Percentiles rank a stretch among this genome's conserved stretches.
phyloP scores from a whole-genome alignment of 2,329 filamentous ascomycete genomes.

The Ophioceras dolichostomum region DNA sequence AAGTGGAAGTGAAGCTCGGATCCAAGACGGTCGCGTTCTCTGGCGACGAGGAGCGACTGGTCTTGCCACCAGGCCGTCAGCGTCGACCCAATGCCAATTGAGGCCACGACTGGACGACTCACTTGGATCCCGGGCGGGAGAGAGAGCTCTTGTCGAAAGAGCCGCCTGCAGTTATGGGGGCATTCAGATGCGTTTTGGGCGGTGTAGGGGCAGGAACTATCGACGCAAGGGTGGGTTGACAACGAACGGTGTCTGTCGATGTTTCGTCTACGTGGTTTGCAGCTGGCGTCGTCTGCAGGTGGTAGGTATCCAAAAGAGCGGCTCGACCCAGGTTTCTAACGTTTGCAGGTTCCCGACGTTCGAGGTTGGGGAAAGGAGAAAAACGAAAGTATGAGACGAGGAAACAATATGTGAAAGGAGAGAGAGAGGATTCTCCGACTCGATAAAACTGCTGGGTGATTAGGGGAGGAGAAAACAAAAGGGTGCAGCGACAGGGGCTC shows the following conservation, averaged over 20 bases:
- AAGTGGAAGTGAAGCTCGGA: not conserved
- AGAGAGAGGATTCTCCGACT: not conserved
- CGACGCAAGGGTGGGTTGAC: not conserved
- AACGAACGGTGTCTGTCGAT: not conserved
- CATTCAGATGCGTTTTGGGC: conserved; percentile 3
- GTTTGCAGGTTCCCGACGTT: too few relatives aligned
- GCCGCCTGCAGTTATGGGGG: conserved; percentile 2
- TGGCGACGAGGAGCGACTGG: too few relatives aligned
- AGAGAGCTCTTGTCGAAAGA: conserved; percentile 5
- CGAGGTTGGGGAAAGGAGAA: not conserved
- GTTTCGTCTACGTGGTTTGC: not conserved
- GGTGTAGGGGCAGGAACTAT: not conserved
- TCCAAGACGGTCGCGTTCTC: not conserved
- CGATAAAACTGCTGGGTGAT: conserved; percentile 1
- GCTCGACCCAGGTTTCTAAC: not conserved
- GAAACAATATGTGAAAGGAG: conserved; percentile 1
- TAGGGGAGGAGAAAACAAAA: too few relatives aligned
- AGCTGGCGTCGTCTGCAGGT: not conserved
- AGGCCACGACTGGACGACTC: too few relatives aligned
- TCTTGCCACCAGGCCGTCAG: too few relatives aligned
- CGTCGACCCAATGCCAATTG: too few relatives aligned
- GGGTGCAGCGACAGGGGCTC: conserved; percentile 3
- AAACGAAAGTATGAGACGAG: conserved; percentile 1
- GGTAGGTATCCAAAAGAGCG: not conserved
- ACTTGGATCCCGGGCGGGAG: not conserved